These are phyloP conservation scores for Tetrahymena elliotti DNA, from an alignment of 73 alveolate species.

Conservation along the genomic window DNA sequence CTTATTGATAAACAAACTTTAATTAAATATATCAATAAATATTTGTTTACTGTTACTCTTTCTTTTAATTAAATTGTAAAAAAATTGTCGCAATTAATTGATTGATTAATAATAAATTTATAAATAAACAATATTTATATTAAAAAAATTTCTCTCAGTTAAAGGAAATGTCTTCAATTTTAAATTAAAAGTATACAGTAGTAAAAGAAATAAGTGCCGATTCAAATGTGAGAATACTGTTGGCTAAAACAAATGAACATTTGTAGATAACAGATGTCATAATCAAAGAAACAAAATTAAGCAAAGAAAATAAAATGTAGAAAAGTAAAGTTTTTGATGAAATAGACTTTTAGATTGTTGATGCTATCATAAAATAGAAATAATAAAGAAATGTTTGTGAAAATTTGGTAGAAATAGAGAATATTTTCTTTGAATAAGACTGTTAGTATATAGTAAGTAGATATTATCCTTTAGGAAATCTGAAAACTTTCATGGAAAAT, in stretches of 20 bases:
- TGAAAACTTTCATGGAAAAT: background rate
- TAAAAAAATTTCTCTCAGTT: too few species aligned
- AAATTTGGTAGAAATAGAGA: background rate
- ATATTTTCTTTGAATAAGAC: background rate
- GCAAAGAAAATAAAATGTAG: background rate
- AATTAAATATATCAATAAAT: too few species aligned
- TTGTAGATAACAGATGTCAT: background rate
- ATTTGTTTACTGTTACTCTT: too few species aligned
- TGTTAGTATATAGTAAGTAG: background rate
- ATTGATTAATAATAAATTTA: too few species aligned
- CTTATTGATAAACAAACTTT: too few species aligned
- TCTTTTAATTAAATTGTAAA: too few species aligned
- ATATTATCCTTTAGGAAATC: background rate
- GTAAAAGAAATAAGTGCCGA: background rate
- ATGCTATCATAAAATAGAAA: background rate
- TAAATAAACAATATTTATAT: too few species aligned
- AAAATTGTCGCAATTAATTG: too few species aligned
- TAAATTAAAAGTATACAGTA: background rate
- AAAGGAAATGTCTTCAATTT: background rate
- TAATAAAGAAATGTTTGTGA: background rate
- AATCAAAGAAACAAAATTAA: background rate
- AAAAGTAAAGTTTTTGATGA: background rate
- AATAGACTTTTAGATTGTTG: background rate
- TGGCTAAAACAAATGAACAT: background rate
- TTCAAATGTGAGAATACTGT: background rate